Conservation (phyloP, 805 yeast species). For the Candida argentea region DNA sequence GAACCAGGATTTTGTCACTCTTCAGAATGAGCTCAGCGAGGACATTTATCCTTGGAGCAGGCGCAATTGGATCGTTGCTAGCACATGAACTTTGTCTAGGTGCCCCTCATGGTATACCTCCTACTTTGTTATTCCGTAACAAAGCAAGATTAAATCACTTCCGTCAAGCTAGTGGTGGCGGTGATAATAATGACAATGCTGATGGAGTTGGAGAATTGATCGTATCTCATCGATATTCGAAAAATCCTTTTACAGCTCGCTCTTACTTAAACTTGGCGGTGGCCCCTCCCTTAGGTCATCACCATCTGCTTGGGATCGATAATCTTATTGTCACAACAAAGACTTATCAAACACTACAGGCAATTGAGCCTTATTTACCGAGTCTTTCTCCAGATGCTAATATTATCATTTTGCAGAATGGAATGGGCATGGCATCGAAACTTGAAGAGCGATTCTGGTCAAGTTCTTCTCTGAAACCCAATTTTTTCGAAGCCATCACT, state of each 20-base stretch:
- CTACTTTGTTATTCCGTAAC: constrained; percentile 26
- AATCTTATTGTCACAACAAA: constrained; percentile 72
- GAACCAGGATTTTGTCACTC: no score
- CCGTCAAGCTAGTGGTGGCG: no score
- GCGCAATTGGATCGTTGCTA: constrained; percentile 41
- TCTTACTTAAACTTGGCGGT: no score
- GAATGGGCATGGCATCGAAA: constrained; percentile 59
- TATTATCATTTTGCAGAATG: constrained; percentile 72
- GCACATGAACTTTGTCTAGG: constrained; percentile 35
- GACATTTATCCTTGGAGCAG: constrained; percentile 45
- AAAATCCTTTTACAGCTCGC: no score
- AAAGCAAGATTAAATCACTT: constrained; percentile 33
- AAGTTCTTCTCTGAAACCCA: constrained; percentile 35
- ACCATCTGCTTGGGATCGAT: no score
- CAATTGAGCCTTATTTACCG: constrained; percentile 46
- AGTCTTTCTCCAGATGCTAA: constrained; percentile 41
- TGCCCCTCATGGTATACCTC: constrained; percentile 29
- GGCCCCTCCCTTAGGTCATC: no score
- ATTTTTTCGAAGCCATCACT: constrained; percentile 62
- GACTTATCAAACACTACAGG: constrained; percentile 59
- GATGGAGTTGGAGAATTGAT: no score
- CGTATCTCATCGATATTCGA: no score
- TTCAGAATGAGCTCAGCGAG: no score
- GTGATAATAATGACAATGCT: no score
- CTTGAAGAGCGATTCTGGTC: constrained; percentile 49